Conservation (phyloP, 306 rosid genomes). For the Myrica gale region DNA sequence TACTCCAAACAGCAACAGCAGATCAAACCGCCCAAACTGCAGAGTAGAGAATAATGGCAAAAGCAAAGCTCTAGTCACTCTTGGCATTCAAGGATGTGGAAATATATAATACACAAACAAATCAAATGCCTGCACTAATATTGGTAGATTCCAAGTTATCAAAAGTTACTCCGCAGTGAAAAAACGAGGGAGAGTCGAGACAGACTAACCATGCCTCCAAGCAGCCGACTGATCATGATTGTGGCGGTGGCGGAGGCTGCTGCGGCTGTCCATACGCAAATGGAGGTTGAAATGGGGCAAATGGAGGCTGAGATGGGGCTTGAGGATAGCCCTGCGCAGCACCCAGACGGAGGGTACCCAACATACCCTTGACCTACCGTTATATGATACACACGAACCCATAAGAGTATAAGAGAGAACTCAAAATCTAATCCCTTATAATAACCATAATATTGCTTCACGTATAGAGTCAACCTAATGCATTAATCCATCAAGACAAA, state of each 20-base stretch:
- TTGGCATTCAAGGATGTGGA: background rate
- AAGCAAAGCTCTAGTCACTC: background rate
- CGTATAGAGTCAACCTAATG: background rate
- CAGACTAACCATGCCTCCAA: slow-evolving; percentile 29
- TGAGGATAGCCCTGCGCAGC: slow-evolving; percentile 15
- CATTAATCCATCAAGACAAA: background rate
- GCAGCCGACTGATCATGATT: background rate
- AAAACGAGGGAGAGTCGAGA: background rate
- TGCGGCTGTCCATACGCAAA: background rate
- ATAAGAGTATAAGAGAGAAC: background rate
- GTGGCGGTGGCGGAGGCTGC: background rate
- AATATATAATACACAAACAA: too few species aligned
- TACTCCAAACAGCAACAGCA: slow-evolving; percentile 29
- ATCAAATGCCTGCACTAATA: too few species aligned
- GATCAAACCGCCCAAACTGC: slow-evolving; percentile 27
- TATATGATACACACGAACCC: background rate
- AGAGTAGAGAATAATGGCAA: background rate
- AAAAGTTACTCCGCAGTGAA: too few species aligned
- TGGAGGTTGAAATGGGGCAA: slow-evolving; percentile 19
- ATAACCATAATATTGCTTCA: background rate
- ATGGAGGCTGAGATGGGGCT: slow-evolving; percentile 6
- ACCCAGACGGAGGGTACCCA: background rate
- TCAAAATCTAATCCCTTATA: background rate
- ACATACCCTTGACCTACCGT: background rate
- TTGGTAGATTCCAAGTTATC: background rate